Evolutionary conservation across 192 early-diverging fungal species (phyloP).

Genomic region (Coemansia sp.): DNA sequence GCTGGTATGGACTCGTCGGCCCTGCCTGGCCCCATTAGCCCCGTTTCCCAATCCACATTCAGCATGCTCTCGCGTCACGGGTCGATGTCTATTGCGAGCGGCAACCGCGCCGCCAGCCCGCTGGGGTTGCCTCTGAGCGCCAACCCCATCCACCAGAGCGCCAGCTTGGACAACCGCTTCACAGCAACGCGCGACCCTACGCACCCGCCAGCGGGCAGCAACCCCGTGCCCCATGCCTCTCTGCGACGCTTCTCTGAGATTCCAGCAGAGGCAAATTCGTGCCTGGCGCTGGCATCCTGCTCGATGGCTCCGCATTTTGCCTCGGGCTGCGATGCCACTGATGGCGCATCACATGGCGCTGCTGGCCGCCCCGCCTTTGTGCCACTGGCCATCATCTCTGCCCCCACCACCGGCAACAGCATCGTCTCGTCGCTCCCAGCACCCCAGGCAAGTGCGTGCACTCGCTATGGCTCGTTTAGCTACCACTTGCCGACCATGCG

Average conservation of each 20-base stretch:
- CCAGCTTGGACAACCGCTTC: constrained; percentile 43
- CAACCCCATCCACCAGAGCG: constrained; percentile 39
- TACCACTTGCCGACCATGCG: constrained; percentile 45
- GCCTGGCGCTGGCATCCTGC: constrained; percentile 28
- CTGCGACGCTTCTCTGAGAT: constrained; percentile 36
- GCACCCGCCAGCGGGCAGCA: neutral
- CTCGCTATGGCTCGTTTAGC: constrained; percentile 30
- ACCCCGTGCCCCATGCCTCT: constrained; percentile 3
- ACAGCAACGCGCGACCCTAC: constrained; percentile 15
- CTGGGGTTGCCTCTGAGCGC: constrained; percentile 32
- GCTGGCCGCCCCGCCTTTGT: constrained; percentile 3
- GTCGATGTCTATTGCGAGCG: constrained; percentile 30
- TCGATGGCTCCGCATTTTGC: constrained; percentile 24
- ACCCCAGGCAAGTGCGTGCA: neutral
- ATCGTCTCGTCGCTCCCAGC: constrained; percentile 4
- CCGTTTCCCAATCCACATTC: constrained; percentile 24
- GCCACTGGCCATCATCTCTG: neutral
- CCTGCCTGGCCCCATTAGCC: constrained; percentile 26
- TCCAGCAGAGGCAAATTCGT: constrained; percentile 11
- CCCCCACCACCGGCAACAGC: neutral
- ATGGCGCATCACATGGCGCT: constrained; percentile 30
- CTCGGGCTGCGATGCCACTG: constrained; percentile 6
- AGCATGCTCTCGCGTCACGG: constrained; percentile 48
- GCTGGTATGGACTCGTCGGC: constrained; percentile 8
- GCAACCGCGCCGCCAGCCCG: constrained; percentile 44